phyloP scores from a whole-genome alignment of 805 yeast species.

The Ogataea populi-albae region DNA sequence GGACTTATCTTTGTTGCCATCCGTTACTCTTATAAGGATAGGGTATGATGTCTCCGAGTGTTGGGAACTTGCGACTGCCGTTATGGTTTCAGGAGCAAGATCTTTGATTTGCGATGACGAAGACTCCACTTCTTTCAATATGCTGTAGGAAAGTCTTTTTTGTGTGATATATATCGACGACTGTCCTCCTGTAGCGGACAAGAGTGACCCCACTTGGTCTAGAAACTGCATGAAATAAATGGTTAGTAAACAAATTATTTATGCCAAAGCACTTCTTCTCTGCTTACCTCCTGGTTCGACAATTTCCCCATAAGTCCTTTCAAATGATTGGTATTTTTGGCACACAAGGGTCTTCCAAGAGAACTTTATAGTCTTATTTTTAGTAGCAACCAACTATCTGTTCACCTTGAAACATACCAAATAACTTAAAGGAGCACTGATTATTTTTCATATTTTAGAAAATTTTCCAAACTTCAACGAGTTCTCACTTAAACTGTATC shows the following conservation, averaged over 20 bases:
- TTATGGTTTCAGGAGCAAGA: constrained; percentile 14
- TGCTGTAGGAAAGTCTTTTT: constrained; percentile 42
- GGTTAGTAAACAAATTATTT: constrained; percentile 3
- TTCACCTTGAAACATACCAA: too few species aligned
- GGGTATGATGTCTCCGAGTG: constrained; percentile 44
- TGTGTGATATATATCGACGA: constrained; percentile 60
- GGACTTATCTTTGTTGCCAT: constrained; percentile 50
- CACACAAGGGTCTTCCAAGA: too few species aligned
- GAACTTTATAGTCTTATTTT: too few species aligned
- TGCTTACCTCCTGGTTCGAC: constrained; percentile 26
- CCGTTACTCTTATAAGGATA: constrained; percentile 64
- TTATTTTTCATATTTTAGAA: too few species aligned
- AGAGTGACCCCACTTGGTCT: constrained; percentile 19
- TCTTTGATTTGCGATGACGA: constrained; percentile 13
- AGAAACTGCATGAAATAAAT: constrained; percentile 22
- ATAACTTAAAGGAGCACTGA: too few species aligned
- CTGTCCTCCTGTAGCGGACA: constrained; percentile 27
- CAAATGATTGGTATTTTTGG: too few species aligned
- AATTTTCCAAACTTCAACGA: too few species aligned
- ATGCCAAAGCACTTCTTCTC: background rate
- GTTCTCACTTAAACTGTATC: too few species aligned
- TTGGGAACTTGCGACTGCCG: constrained; percentile 10
- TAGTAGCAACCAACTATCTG: too few species aligned
- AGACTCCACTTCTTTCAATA: constrained; percentile 19
- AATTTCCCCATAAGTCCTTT: constrained; percentile 26